Percentiles rank a stretch among this genome's conserved stretches.
Evolutionary conservation across 495 filamentous ascomycete genomes (phyloP).

Genomic region (Daldinia caldariorum): DNA sequence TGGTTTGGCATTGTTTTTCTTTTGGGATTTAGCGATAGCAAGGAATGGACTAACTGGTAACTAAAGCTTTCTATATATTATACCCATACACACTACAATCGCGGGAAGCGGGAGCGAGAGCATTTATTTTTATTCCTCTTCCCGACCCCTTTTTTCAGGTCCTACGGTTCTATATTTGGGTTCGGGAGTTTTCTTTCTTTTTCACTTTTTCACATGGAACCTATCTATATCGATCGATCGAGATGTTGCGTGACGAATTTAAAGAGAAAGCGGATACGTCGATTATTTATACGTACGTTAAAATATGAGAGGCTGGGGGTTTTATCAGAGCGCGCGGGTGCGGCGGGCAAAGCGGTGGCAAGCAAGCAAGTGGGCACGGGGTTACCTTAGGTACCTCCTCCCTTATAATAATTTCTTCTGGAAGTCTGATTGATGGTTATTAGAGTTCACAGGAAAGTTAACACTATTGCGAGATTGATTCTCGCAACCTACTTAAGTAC

Average conservation of each 20-base stretch:
- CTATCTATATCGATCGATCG: neutral
- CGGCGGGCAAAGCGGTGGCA: neutral
- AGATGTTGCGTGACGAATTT: neutral
- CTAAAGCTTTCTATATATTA: neutral
- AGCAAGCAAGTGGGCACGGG: neutral
- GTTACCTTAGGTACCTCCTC: too few species aligned
- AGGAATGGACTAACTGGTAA: conserved; percentile 8
- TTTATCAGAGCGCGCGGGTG: neutral
- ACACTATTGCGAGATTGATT: conserved; percentile 7
- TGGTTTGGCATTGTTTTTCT: neutral
- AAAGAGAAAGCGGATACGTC: neutral
- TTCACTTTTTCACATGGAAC: too few species aligned
- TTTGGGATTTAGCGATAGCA: conserved; percentile 2
- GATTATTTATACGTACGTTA: neutral
- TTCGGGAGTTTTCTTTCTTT: neutral
- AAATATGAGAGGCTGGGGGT: neutral
- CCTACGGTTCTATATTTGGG: neutral
- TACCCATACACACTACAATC: neutral
- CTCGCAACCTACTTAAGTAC: neutral
- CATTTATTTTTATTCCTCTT: neutral
- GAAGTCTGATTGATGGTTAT: neutral
- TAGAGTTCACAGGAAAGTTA: neutral
- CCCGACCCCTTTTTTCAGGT: neutral
- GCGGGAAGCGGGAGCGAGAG: too few species aligned
- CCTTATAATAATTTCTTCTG: too few species aligned